Evolutionary conservation across 2,329 filamentous ascomycete genomes (phyloP).

Genomic region (Claviceps maximensis): DNA sequence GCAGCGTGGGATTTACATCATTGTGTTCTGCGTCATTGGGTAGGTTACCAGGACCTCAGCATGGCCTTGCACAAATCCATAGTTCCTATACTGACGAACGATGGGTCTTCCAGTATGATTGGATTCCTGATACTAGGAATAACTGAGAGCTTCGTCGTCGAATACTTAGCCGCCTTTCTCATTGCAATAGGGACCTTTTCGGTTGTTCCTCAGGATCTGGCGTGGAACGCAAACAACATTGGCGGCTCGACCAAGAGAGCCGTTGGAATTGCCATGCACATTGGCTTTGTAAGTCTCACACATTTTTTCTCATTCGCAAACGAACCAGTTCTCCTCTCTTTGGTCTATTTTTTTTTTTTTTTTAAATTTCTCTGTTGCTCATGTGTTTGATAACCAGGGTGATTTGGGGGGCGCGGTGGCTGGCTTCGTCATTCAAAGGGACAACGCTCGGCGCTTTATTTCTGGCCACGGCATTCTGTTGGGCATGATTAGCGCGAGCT

Average conservation of each 20-base stretch:
- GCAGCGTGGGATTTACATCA: conserved; percentile 26
- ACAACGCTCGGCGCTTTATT: conserved; percentile 40
- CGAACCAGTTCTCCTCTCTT: too few relatives aligned
- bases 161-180: conserved; percentile 36
- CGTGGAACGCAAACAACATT: conserved; percentile 48
- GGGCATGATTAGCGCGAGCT: conserved; percentile 39
- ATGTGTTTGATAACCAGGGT: conserved; percentile 14
- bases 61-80: background rate
- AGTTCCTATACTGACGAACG: background rate
- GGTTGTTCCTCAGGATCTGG: conserved; percentile 40
- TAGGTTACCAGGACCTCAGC: conserved; percentile 10
- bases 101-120: conserved; percentile 13
- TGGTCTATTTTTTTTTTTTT: background rate
- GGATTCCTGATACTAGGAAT: conserved; percentile 21
- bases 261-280: conserved; percentile 43
- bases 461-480: conserved; percentile 47
- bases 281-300: conserved; percentile 25
- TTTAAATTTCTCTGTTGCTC: background rate
- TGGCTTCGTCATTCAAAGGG: conserved; percentile 21
- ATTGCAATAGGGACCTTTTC: conserved; percentile 31
- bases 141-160: conserved; percentile 23
- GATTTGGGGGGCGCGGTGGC: conserved; percentile 24
- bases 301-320: background rate
- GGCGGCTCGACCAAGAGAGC: conserved; percentile 40
- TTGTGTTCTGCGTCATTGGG: conserved; percentile 22